These are phyloP conservation scores for Odonthalia washingtoniensis DNA, from an alignment of 31 red algal genomes.

Conservation along the genomic window DNA sequence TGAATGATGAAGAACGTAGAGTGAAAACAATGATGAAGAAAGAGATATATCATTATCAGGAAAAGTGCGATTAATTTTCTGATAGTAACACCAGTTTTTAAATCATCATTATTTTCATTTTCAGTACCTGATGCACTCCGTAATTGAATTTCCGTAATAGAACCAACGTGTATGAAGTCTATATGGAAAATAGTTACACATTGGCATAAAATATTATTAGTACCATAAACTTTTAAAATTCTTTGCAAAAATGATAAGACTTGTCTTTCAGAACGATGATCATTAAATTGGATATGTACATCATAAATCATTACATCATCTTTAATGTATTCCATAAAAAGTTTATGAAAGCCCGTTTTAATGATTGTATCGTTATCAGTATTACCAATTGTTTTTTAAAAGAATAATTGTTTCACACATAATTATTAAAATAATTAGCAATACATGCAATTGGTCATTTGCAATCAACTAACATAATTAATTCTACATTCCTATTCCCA, in stretches of 20 bases:
- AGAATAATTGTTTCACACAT: slow-evolving; percentile 63
- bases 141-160: slow-evolving; percentile 59
- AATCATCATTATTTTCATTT: slow-evolving; percentile 1
- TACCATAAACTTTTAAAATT: slow-evolving; percentile 1
- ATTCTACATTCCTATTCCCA: slow-evolving; percentile 63
- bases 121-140: slow-evolving; percentile 44
- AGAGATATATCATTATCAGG: no score
- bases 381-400: slow-evolving; percentile 20
- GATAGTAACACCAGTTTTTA: no score
- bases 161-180: slow-evolving; percentile 49
- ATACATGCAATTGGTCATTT: slow-evolving; percentile 67
- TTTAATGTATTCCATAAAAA: slow-evolving; percentile 42
- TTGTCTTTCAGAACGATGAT: slow-evolving; percentile 50
- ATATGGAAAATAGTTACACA: slow-evolving; percentile 43
- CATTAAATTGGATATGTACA: slow-evolving; percentile 42
- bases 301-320: slow-evolving; percentile 22
- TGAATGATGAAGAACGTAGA: no score
- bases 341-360: slow-evolving; percentile 48
- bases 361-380: no score
- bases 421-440: slow-evolving; percentile 54
- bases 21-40: no score
- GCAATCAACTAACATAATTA: slow-evolving; percentile 44
- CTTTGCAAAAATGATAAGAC: slow-evolving; percentile 42
- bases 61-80: no score
- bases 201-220: background rate